These are phyloP conservation scores for Phytophthora pinifolia DNA, from an alignment of 352 stramenopile species.

Conservation along the genomic window DNA sequence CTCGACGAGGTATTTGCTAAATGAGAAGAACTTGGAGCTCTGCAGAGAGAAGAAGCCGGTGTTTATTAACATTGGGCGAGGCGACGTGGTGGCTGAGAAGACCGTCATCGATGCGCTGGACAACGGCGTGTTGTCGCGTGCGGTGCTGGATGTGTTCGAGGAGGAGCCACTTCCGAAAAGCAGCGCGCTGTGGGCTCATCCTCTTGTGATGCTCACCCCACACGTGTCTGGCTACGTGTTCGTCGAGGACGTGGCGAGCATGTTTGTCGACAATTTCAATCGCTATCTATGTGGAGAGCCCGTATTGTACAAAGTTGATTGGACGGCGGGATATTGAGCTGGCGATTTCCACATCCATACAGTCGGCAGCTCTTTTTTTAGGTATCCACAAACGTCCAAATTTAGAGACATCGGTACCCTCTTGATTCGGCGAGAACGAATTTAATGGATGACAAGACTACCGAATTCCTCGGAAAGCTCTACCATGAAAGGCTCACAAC, in stretches of 20 bases:
- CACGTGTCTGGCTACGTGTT: conserved; percentile 80
- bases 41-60: conserved; percentile 63
- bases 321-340: conserved; percentile 31
- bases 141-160: conserved; percentile 63
- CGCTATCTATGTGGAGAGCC: conserved; percentile 28
- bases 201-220: conserved; percentile 68
- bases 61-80: conserved; percentile 90
- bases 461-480: too few species aligned
- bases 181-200: conserved; percentile 66
- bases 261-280: conserved; percentile 70
- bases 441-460: too few species aligned
- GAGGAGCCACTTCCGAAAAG: conserved; percentile 40
- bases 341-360: too few species aligned
- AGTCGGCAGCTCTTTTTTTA: too few species aligned
- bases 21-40: conserved; percentile 41
- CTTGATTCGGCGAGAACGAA: too few species aligned
- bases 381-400: too few species aligned
- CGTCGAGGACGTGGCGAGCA: conserved; percentile 65
- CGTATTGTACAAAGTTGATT: conserved; percentile 37
- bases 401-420: too few species aligned
- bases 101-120: conserved; percentile 66
- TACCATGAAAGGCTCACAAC: too few species aligned
- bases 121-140: conserved; percentile 45
- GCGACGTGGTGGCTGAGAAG: conserved; percentile 72
- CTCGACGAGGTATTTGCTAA: conserved; percentile 69